Evolutionary conservation across 148 eudicot species (phyloP).

Genomic region (Arbutus unedo): DNA sequence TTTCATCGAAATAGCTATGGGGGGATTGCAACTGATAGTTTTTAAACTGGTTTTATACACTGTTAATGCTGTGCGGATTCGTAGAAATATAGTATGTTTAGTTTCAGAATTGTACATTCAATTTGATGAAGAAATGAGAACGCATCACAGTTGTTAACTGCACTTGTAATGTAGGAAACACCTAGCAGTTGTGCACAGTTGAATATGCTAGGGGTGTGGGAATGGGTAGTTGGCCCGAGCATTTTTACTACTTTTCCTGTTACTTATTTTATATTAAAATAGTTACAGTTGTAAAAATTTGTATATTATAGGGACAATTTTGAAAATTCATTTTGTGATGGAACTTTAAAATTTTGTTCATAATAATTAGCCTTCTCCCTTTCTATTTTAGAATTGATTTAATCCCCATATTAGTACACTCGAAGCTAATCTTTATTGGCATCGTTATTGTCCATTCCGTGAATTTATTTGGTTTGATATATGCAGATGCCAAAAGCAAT

Average conservation of each 20-base stretch:
- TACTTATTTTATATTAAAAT: too few species aligned
- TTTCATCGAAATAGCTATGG: too few species aligned
- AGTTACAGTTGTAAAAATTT: too few species aligned
- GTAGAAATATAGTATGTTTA: not conserved
- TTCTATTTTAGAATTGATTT: not conserved
- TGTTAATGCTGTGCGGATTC: not conserved
- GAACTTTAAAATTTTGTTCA: too few species aligned
- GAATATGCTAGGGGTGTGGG: too few species aligned
- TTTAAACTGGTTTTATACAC: not conserved
- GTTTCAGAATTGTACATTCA: not conserved
- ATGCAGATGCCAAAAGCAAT: conserved; percentile 87
- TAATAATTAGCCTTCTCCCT: too few species aligned
- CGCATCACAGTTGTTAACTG: not conserved
- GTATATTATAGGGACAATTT: too few species aligned
- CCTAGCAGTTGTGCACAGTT: too few species aligned
- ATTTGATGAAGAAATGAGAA: not conserved
- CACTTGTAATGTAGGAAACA: not conserved
- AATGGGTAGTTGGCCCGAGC: too few species aligned
- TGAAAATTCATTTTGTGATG: too few species aligned
- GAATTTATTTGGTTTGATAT: not conserved
- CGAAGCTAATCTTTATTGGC: not conserved
- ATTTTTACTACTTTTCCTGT: too few species aligned
- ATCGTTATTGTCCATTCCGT: not conserved
- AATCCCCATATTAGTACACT: not conserved
- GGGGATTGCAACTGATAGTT: not conserved